A percentile compares a stretch with the other conserved stretches of the same genome.
Evolutionary conservation across 2,329 filamentous ascomycete genomes (phyloP).

Genomic region (Diaporthe citri): DNA sequence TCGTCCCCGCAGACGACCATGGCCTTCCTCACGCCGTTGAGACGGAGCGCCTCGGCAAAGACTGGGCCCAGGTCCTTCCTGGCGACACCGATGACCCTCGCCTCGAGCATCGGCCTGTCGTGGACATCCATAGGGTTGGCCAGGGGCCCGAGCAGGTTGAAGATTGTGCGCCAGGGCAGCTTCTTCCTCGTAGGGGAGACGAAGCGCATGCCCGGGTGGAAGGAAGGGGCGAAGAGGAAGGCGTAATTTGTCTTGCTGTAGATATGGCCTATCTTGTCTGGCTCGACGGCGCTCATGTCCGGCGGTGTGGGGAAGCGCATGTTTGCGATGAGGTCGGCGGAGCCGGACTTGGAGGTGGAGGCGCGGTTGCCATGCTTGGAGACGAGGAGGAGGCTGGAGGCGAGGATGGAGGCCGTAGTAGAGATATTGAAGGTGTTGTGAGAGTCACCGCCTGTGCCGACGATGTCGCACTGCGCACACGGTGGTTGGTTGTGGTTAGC

Average conservation of each 20-base stretch:
- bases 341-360: slow-evolving; percentile 94
- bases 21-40: slow-evolving; percentile 84
- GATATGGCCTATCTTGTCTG: slow-evolving; percentile 76
- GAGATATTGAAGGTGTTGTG: slow-evolving; percentile 99
- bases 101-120: slow-evolving; percentile 73
- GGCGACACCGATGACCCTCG: slow-evolving; percentile 92
- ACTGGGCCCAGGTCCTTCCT: slow-evolving; percentile 87
- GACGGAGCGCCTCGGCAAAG: slow-evolving; percentile 85
- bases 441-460: slow-evolving; percentile 94
- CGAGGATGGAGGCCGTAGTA: slow-evolving; percentile 92
- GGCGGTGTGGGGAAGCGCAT: slow-evolving; percentile 77
- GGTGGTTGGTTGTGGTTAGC: slow-evolving; percentile 10
- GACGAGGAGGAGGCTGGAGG: slow-evolving; percentile 85
- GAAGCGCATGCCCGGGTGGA: slow-evolving; percentile 94
- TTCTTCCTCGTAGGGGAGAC: slow-evolving; percentile 88
- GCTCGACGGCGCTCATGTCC: slow-evolving; percentile 79
- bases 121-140: slow-evolving; percentile 87
- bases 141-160: slow-evolving; percentile 94
- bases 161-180: slow-evolving; percentile 94
- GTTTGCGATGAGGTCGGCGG: slow-evolving; percentile 87
- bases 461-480: slow-evolving; percentile 81
- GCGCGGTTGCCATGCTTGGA: slow-evolving; percentile 97
- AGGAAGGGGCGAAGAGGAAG: slow-evolving; percentile 95
- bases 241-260: slow-evolving; percentile 90
- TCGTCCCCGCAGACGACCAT: slow-evolving; percentile 94